Base-by-base conservation (phyloP, 2,329 filamentous ascomycete species). In the Daldinia eschscholtzii region DNA sequence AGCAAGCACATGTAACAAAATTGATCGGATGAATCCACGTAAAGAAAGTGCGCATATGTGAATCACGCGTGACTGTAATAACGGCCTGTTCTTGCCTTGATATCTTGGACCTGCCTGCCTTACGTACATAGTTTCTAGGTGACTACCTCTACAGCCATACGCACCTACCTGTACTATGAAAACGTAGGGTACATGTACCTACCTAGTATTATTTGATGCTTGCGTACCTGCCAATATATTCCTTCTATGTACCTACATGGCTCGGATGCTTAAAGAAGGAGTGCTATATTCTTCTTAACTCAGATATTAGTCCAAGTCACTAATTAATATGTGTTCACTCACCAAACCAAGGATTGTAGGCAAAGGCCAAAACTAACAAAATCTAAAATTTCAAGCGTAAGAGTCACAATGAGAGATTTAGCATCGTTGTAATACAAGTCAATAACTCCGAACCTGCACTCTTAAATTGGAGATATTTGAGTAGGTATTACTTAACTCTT, bases 31-130 rank as follows among this genome's bases (percentile, higher is more conserved):
- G 12, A 18, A 41, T 13, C 33, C 20, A 23, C 20, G 3, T 6
- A 41, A 30, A 15, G 37, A 33, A 41, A 60, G 30, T 37, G 18
- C 46, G 15, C 5, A 26, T 52, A 52, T 52, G 46, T 52, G 46
- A 52, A 52, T 33, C 26, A 52, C 15, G 4, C 7, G 15, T 26
- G 15, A n/a, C 46, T 52, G 26, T 6, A 52, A 33, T 18, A 33
- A 33, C 7, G 15, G 46, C 26, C 33, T 33, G 46, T 15, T 52
- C 46, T 52, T 52, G 15, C 46, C 46, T 33, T 15, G 5, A 33
- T 12, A 6, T 52, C 6, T 52, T 33, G 15, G 15, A 7, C 15
- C 2, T 33, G 26, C 46, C 28, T 52, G 33, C 46, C 46, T 18
- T 18, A 18, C 13, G 46, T n/a, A 33, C 15, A 26, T 52, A 30